Evolutionary conservation across 83 land plant species (phyloP).

Genomic region (Picea mariana): DNA sequence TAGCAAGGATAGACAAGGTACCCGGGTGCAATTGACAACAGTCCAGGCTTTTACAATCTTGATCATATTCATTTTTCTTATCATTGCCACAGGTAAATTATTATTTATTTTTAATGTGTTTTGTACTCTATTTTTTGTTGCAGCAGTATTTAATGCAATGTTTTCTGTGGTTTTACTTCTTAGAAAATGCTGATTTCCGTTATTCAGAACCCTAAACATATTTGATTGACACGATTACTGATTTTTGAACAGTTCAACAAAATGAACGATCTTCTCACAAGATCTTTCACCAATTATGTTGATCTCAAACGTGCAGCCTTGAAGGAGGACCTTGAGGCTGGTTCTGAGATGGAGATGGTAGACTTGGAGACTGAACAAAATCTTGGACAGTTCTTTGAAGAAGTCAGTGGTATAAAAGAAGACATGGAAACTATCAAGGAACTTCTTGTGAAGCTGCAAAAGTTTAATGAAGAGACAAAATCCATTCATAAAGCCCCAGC

Average conservation of each 20-base stretch:
- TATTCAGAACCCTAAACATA: too few relatives aligned
- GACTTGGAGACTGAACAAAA: slow-evolving; percentile 20
- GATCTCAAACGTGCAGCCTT: slow-evolving; percentile 66
- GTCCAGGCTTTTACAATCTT: too few relatives aligned
- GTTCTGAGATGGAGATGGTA: slow-evolving; percentile 25
- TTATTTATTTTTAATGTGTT: too few relatives aligned
- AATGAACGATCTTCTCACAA: slow-evolving; percentile 76
- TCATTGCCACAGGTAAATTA: too few relatives aligned
- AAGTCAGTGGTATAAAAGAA: slow-evolving; percentile 33
- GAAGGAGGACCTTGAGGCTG: slow-evolving; percentile 47
- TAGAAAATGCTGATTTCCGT: too few relatives aligned
- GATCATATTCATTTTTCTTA: too few relatives aligned
- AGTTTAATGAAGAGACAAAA: slow-evolving; percentile 35
- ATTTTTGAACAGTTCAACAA: slow-evolving; percentile 11
- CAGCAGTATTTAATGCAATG: too few relatives aligned
- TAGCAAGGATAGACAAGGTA: too few relatives aligned
- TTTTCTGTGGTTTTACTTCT: too few relatives aligned
- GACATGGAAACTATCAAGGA: slow-evolving; percentile 41
- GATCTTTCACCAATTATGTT: slow-evolving; percentile 58
- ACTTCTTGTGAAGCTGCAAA: slow-evolving; percentile 28
- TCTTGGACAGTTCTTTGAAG: slow-evolving; percentile 41
- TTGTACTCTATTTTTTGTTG: too few relatives aligned
- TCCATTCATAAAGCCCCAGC: slow-evolving; percentile 32
- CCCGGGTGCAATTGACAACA: too few relatives aligned
- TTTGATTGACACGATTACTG: too few relatives aligned